These are phyloP conservation scores for Canna indica DNA, from an alignment of 176 grass and related monocot species.

Conservation along the genomic window DNA sequence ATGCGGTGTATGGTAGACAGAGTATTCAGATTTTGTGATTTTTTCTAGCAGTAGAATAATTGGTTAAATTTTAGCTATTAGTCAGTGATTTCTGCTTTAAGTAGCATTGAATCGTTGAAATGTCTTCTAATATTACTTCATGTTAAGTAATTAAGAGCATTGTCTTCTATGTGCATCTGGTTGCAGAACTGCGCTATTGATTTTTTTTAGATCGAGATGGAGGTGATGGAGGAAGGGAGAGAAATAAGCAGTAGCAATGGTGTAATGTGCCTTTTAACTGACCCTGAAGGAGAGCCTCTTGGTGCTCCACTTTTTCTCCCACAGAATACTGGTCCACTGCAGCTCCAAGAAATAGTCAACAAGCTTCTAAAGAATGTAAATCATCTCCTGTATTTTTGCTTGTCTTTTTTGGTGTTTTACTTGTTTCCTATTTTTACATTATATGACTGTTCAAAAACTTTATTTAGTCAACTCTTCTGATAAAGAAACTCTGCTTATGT, in stretches of 20 bases:
- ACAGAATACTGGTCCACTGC: slow-evolving; percentile 60
- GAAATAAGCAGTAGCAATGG: slow-evolving; percentile 18
- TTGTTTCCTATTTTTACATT: not conserved
- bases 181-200: not conserved
- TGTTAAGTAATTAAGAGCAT: not conserved
- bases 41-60: too few species aligned
- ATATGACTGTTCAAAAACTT: not conserved
- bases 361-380: slow-evolving; percentile 72
- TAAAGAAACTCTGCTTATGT: not conserved
- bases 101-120: too few species aligned
- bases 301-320: slow-evolving; percentile 71
- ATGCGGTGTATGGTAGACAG: too few species aligned
- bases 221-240: slow-evolving; percentile 16
- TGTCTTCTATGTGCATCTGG: not conserved
- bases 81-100: too few species aligned
- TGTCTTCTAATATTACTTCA: too few species aligned
- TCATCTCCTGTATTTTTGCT: not conserved
- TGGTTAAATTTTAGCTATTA: too few species aligned
- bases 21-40: too few species aligned
- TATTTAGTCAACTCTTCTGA: not conserved
- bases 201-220: slow-evolving; percentile 26
- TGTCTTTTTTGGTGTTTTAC: not conserved
- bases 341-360: slow-evolving; percentile 94
- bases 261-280: slow-evolving; percentile 73
- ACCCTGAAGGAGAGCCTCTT: slow-evolving; percentile 63